A percentile compares a stretch with the other conserved stretches of the same genome.
Conservation (phyloP, 2,329 filamentous ascomycete species). For the Mycosphaerella sp. region DNA sequence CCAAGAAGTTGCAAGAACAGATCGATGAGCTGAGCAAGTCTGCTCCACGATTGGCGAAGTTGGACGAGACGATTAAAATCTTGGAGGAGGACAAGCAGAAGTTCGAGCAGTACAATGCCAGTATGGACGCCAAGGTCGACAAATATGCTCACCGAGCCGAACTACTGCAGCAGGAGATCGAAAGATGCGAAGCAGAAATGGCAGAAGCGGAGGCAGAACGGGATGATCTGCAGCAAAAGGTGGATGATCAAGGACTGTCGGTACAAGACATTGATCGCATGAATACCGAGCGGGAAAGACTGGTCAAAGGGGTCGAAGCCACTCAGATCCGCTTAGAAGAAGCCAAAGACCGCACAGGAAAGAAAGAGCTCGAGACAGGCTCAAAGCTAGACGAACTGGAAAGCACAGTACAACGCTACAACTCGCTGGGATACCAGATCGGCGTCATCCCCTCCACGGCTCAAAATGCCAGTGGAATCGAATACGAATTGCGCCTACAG, state of each 20-base stretch:
- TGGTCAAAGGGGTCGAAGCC: conserved; percentile 81
- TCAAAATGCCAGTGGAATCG: conserved; percentile 72
- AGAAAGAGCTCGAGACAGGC: conserved; percentile 83
- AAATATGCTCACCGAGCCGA: conserved; percentile 78
- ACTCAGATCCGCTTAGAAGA: conserved; percentile 74
- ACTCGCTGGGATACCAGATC: conserved; percentile 88
- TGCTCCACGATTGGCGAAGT: conserved; percentile 70
- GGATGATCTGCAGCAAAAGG: conserved; percentile 68
- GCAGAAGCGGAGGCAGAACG: conserved; percentile 78
- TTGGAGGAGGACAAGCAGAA: conserved; percentile 92
- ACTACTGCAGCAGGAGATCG: conserved; percentile 78
- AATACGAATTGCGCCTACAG: conserved; percentile 80
- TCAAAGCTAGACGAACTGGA: conserved; percentile 88
- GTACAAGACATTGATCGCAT: conserved; percentile 99
- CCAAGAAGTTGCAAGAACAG: conserved; percentile 71
- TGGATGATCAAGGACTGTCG: conserved; percentile 89
- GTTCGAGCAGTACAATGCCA: conserved; percentile 88
- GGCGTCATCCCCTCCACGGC: conserved; percentile 81
- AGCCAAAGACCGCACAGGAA: conserved; percentile 70
- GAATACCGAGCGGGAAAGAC: conserved; percentile 86
- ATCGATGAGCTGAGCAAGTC: conserved; percentile 86
- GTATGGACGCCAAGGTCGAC: conserved; percentile 75
- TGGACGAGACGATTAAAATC: conserved; percentile 87
- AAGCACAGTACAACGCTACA: conserved; percentile 81
- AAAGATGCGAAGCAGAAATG: conserved; percentile 68